Base-by-base conservation (phyloP, 768 basidiomycete genomes). In the Thelephora aurantiotincta region DNA sequence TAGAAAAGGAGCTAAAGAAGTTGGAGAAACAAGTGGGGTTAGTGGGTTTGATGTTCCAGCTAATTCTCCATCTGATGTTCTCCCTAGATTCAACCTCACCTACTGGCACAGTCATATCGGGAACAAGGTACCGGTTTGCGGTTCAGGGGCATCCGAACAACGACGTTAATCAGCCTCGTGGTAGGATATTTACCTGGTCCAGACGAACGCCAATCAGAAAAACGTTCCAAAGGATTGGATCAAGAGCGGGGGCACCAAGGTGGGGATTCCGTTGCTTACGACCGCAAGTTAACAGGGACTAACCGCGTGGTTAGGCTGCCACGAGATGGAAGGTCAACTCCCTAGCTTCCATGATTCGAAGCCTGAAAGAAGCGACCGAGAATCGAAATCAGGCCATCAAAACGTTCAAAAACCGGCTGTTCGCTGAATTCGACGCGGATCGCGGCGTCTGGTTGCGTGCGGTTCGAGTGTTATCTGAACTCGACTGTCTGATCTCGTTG, bases 401-500 rank as follows among this genome's bases (percentile, higher is more conserved):
- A 60, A 73, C 77, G 9, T 99, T 97, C 69, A 87, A 82, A 59
- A 74, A 69, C 57, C 75, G 80, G 35, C 66, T 93, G 14, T 94
- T 73, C 55, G 74, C 69, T 23, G 86, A 90, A 63, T 92, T 93
- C 55, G 87, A 90, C 59, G 63, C 72, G 3, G 87, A 93, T 58
- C 79, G 87, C 38, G 70, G 74, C 12, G 64, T 82, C 13, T 94
- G 89, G 88, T 64, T 92, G 57, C 77, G 80, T n/a, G 78, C 82
- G 11, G 72, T 92, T 52, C 78, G 88, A 34, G 80, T 89, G 13
- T 74, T 94, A 44, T 84, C 96, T 6, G 93, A 99, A 65, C 71
- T 99, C n/a, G 96, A 99, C 62, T 99, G 96, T 62, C 66, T 99
- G 18, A 79, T 94, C 61, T 89, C 88, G 54, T 66, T 98, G 43